Conservation (phyloP, 2,329 filamentous ascomycete genomes). For the Mariannaea elegans region DNA sequence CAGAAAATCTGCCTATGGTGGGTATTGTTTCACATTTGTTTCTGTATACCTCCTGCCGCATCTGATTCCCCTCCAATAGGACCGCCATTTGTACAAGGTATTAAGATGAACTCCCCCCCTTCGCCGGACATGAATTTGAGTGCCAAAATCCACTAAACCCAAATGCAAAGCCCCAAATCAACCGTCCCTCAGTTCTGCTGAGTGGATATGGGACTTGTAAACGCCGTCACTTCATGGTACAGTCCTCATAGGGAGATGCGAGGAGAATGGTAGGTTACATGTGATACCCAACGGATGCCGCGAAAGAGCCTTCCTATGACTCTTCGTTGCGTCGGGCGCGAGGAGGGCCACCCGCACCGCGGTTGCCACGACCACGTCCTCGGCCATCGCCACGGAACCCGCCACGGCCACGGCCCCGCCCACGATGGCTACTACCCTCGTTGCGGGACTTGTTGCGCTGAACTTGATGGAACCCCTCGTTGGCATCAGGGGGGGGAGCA, state of each 20-base stretch:
- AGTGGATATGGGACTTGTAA: constrained; percentile 42
- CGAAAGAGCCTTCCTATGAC: constrained; percentile 43
- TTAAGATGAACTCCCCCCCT: constrained; percentile 38
- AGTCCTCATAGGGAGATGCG: constrained; percentile 45
- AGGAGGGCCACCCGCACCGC: constrained; percentile 45
- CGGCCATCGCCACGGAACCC: constrained; percentile 59
- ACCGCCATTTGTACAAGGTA: constrained; percentile 40
- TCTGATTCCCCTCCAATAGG: constrained; percentile 29
- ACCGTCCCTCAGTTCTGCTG: constrained; percentile 37
- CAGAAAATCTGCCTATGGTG: constrained; percentile 27
- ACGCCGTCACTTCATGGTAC: constrained; percentile 54
- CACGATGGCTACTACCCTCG: constrained; percentile 55
- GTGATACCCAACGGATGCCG: constrained; percentile 39
- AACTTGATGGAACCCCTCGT: constrained; percentile 79
- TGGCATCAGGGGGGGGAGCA: constrained; percentile 52
- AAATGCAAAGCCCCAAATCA: constrained; percentile 43
- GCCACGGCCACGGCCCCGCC: constrained; percentile 60
- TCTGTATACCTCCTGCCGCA: constrained; percentile 34
- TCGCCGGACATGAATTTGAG: constrained; percentile 39
- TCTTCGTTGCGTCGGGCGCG: constrained; percentile 53
- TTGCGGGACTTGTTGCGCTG: constrained; percentile 67
- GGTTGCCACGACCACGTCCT: constrained; percentile 52
- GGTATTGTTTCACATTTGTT: constrained; percentile 41
- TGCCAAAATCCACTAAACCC: constrained; percentile 42
- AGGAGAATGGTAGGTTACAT: constrained; percentile 39